These are phyloP conservation scores for Vigna angularis DNA, from an alignment of 306 rosid genomes.

Conservation along the genomic window DNA sequence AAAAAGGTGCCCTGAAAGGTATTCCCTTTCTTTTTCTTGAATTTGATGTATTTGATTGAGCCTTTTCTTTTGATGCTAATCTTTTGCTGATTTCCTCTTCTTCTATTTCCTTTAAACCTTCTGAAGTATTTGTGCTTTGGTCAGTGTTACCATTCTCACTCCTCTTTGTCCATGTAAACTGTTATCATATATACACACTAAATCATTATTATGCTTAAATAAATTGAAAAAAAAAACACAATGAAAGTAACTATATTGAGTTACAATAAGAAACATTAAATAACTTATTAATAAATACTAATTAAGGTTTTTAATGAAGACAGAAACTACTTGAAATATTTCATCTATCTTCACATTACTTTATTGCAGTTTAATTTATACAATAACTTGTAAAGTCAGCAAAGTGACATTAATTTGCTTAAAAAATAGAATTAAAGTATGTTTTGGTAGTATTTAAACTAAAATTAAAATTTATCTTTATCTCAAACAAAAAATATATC, in stretches of 20 bases:
- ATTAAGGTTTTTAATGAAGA: too few species aligned
- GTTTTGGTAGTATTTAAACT: too few species aligned
- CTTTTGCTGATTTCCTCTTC: neutral
- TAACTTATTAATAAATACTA: too few species aligned
- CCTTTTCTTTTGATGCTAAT: neutral
- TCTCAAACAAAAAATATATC: too few species aligned
- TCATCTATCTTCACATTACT: too few species aligned
- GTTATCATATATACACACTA: neutral
- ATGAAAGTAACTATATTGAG: neutral
- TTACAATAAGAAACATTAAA: too few species aligned
- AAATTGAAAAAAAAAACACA: neutral
- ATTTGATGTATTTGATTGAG: constrained; percentile 32
- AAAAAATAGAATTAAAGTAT: neutral
- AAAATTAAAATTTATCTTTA: too few species aligned
- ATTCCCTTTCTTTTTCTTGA: constrained; percentile 70
- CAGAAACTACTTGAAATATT: too few species aligned
- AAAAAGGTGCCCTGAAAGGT: constrained; percentile 68
- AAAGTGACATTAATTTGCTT: neutral
- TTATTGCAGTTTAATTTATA: neutral
- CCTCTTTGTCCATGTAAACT: constrained; percentile 46
- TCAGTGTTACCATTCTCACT: neutral
- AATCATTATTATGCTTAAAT: too few species aligned
- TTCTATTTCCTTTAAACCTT: neutral
- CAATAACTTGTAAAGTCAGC: neutral
- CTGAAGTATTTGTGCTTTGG: constrained; percentile 17